A percentile compares a stretch with the other conserved stretches of the same genome.
These are phyloP conservation scores for Eutypella sp. DNA, from an alignment of 2,329 filamentous ascomycete genomes.

Conservation along the genomic window DNA sequence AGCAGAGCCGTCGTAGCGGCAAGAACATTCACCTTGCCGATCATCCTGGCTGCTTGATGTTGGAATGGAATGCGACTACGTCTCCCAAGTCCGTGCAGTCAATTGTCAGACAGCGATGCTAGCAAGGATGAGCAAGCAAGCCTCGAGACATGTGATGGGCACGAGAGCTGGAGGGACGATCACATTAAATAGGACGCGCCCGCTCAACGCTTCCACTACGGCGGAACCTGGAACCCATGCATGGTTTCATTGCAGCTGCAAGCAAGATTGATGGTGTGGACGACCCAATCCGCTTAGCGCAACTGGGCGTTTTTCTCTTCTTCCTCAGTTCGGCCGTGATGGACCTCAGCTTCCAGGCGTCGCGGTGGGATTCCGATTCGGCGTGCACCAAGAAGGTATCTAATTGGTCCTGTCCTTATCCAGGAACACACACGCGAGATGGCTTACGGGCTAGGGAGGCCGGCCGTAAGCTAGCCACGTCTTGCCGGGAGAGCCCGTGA, in stretches of 20 bases:
- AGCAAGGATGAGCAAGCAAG: too few species aligned
- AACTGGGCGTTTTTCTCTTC: too few species aligned
- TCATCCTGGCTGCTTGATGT: slow-evolving; percentile 20
- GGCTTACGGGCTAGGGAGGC: background rate
- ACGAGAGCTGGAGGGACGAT: background rate
- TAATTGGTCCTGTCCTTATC: background rate
- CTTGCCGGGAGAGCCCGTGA: background rate
- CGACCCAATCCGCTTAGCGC: background rate
- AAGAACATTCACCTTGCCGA: slow-evolving; percentile 31
- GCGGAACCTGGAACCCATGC: background rate
- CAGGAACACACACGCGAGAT: background rate
- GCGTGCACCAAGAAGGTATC: background rate
- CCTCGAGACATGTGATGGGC: too few species aligned
- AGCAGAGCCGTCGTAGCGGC: slow-evolving; percentile 30
- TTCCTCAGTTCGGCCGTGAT: too few species aligned
- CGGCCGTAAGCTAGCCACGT: background rate
- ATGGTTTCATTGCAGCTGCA: background rate
- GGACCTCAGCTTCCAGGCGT: background rate
- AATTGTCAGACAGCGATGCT: too few species aligned
- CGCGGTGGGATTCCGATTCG: background rate
- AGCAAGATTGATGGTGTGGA: background rate
- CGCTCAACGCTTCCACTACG: background rate
- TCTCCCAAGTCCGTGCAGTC: background rate
- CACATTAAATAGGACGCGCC: background rate
- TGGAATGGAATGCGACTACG: background rate